Evolutionary conservation across 305 asterid species (phyloP).

Genomic region (Solanum hybrid): DNA sequence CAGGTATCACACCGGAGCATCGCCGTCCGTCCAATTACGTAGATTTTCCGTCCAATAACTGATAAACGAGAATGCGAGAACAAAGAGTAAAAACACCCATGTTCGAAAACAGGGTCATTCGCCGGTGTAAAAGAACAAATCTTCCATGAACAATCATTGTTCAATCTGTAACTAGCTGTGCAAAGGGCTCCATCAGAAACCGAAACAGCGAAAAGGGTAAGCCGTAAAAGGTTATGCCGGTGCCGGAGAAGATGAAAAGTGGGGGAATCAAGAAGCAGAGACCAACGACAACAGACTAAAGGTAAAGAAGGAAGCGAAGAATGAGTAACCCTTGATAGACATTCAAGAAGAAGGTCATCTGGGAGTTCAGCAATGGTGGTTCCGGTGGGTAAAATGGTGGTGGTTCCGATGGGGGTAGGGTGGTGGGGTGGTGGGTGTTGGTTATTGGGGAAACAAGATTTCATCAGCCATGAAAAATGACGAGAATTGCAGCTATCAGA

Average conservation of each 20-base stretch:
- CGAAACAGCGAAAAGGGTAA: conserved; percentile 48
- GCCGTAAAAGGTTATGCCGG: conserved; percentile 33
- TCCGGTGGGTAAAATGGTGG: conserved; percentile 1
- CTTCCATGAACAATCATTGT: conserved; percentile 27
- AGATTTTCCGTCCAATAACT: conserved; percentile 53
- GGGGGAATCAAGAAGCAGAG: conserved; percentile 45
- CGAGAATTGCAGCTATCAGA: conserved; percentile 62
- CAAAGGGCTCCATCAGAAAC: conserved; percentile 44
- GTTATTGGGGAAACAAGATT: conserved; percentile 75
- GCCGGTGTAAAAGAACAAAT: conserved; percentile 31
- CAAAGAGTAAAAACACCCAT: conserved; percentile 24
- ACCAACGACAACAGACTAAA: conserved; percentile 79
- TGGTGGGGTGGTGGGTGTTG: conserved; percentile 46
- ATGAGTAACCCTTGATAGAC: conserved; percentile 51
- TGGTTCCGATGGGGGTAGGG: conserved; percentile 9
- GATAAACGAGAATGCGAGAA: conserved; percentile 41
- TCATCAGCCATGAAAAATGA: conserved; percentile 73
- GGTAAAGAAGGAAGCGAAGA: conserved; percentile 53
- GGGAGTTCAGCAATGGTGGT: conserved; percentile 56
- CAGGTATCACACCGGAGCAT: conserved; percentile 76
- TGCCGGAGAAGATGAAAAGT: conserved; percentile 48
- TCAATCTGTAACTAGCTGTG: conserved; percentile 43
- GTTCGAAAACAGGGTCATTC: neutral
- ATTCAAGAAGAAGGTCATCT: conserved; percentile 67
- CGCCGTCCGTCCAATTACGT: conserved; percentile 47